Percentiles rank a stretch among this genome's conserved stretches.
Conservation (phyloP, 2,329 filamentous ascomycete genomes). For the Beauveria bassiana region DNA sequence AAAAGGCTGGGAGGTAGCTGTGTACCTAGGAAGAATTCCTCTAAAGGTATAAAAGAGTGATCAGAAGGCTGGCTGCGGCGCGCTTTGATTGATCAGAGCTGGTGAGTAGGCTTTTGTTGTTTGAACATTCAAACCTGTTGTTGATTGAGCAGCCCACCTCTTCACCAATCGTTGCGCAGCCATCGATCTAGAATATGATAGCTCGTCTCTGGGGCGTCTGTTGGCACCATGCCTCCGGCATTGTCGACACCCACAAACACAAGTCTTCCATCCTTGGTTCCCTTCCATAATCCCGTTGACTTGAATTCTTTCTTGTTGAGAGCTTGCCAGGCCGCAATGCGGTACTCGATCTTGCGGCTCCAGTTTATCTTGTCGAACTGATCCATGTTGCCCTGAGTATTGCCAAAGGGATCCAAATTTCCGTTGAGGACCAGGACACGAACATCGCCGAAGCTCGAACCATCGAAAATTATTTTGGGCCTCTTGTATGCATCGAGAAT, state of each 20-base stretch:
- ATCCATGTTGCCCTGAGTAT: constrained; percentile 21
- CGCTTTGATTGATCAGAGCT: too few relatives aligned
- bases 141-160: too few relatives aligned
- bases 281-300: constrained; percentile 15
- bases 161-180: constrained; percentile 13
- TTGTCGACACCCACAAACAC: constrained; percentile 17
- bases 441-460: constrained; percentile 14
- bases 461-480: background rate
- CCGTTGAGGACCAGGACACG: constrained; percentile 18
- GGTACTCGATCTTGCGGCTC: constrained; percentile 36
- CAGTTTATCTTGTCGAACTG: constrained; percentile 34
- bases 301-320: constrained; percentile 11
- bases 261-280: constrained; percentile 13
- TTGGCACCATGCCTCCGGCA: constrained; percentile 18
- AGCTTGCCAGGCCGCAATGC: constrained; percentile 19
- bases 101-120: too few relatives aligned
- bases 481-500: constrained; percentile 14
- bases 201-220: constrained; percentile 16
- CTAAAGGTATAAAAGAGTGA: too few relatives aligned
- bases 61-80: too few relatives aligned
- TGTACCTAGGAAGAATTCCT: too few relatives aligned
- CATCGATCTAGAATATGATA: constrained; percentile 17
- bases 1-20: too few relatives aligned
- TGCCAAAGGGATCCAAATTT: constrained; percentile 17
- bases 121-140: too few relatives aligned